Conservation (phyloP, 2,329 filamentous ascomycete species). For the Cercospora sp. region DNA sequence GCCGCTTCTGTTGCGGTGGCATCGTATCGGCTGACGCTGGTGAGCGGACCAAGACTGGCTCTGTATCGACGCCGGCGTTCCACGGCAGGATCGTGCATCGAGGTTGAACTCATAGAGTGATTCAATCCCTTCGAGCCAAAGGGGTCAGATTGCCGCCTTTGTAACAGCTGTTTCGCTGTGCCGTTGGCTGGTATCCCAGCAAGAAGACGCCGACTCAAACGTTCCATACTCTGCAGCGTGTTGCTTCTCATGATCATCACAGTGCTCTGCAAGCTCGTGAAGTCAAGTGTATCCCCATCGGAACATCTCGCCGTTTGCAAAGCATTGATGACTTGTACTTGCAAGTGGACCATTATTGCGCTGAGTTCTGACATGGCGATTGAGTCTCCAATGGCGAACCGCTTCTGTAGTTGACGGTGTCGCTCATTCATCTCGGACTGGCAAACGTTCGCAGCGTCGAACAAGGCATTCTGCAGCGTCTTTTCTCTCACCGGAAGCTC, state of each 20-base stretch:
- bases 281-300: conserved; percentile 39
- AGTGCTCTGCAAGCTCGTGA: conserved; percentile 42
- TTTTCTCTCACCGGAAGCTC: conserved; percentile 41
- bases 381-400: conserved; percentile 44
- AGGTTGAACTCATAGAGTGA: background rate
- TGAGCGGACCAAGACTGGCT: background rate
- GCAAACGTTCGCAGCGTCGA: conserved; percentile 41
- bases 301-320: conserved; percentile 42
- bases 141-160: background rate
- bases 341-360: conserved; percentile 43
- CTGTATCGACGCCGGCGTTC: background rate
- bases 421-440: conserved; percentile 38
- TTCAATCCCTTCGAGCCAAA: background rate
- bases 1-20: background rate
- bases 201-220: conserved; percentile 29
- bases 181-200: background rate
- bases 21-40: background rate
- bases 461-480: conserved; percentile 42
- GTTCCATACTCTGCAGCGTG: conserved; percentile 34
- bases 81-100: conserved; percentile 1
- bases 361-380: conserved; percentile 30
- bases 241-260: conserved; percentile 20
- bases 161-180: background rate
- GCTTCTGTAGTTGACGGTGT: conserved; percentile 40
- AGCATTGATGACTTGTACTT: conserved; percentile 43